Base-by-base conservation (phyloP, 768 basidiomycete species). In the Boletus subcaerulescens region DNA sequence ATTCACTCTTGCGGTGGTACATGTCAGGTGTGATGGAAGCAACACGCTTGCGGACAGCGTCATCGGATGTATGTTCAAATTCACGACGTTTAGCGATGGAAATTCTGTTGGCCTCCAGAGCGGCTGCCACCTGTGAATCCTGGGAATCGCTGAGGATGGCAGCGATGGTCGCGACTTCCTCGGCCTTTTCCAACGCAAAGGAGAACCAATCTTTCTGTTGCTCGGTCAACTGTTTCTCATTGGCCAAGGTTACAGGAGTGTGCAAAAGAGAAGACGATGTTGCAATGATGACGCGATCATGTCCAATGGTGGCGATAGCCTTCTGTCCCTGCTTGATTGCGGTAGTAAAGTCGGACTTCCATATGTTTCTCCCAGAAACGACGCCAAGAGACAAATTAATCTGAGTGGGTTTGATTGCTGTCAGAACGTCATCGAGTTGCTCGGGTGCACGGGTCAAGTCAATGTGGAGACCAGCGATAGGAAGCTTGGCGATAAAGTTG, bases 191-290 rank as follows among this genome's bases (percentile, higher is more conserved):
- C 56, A 90, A 77, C 49, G 97, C 97, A 73, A 98, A 99, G 7
- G 97, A 91, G 78, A 99, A 93, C 96, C 97, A 99, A 69, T 96
- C 93, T 76, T 86, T 90, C 73, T 94, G 90, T 72, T 96, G 83
- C 18, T 79, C 70, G 33, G 91, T 89, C 66, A 99, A 80, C 76
- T 94, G 91, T 63, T 81, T 91, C 81, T 99, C 97, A 31, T 87
- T 88, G 44, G 86, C 86, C 71, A 98, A 84, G 48, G 95, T 95
- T 70, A 99, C 95, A 35, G 97, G 97, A 42, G 90, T 98, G 81
- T 99, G 97, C 62, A 99, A 85, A 66, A 99, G 91, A 52, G 97
- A 98, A 26, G 97, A 98, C 7, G 97, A 98, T 39, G 97, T 93
- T 38, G 92, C 93, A 65, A 97, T 79, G 67, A 98, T 85, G 71